A percentile compares a stretch with the other conserved stretches of the same genome.
Evolutionary conservation across 371 early-diverging fungal species (phyloP).

Genomic region (Coemansia sp.): DNA sequence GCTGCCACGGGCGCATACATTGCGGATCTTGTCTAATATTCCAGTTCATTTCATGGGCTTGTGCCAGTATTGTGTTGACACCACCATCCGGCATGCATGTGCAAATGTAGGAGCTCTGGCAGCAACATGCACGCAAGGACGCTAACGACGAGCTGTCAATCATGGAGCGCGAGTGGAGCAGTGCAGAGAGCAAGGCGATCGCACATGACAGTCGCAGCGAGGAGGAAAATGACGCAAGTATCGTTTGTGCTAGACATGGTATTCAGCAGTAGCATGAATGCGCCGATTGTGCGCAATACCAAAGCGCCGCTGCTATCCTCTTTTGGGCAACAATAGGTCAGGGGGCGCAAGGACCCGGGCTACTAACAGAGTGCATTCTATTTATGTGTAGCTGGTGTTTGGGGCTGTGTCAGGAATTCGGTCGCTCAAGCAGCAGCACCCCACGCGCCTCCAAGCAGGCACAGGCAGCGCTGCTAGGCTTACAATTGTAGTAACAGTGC

Average conservation of each 20-base stretch:
- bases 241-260: neutral
- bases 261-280: neutral
- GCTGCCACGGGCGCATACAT: neutral
- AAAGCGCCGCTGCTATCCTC: neutral
- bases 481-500: conserved; percentile 18
- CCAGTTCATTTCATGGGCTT: neutral
- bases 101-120: conserved; percentile 50
- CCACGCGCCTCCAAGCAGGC: conserved; percentile 4
- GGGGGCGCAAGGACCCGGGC: neutral
- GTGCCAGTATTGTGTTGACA: conserved; percentile 2
- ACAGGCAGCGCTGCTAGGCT: neutral
- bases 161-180: conserved; percentile 38
- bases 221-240: conserved; percentile 36
- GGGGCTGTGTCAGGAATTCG: conserved; percentile 40
- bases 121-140: conserved; percentile 34
- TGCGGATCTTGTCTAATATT: neutral
- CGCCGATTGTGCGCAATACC: neutral
- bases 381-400: conserved; percentile 35
- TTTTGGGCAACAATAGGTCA: neutral
- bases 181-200: neutral
- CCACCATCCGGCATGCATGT: neutral
- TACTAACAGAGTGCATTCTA: neutral
- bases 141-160: conserved; percentile 27
- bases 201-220: conserved; percentile 18
- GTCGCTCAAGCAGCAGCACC: conserved; percentile 37